phyloP scores from a whole-genome alignment of 371 early-diverging fungal genomes.

The Lichtheimia ramosa region DNA sequence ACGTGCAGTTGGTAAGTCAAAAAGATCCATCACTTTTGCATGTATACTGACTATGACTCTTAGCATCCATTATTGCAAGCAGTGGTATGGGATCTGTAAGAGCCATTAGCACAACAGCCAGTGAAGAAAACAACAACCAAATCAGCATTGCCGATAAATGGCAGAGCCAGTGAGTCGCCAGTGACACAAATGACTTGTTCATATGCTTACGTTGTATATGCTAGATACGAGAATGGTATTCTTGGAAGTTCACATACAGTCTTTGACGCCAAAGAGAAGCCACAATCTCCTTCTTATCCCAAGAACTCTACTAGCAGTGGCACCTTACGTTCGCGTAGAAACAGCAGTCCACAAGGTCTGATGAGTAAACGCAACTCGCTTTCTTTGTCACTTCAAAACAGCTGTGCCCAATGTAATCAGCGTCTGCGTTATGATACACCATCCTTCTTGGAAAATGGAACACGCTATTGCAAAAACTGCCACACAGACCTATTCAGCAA shows the following conservation, averaged over 20 bases:
- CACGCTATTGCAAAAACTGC: constrained; percentile 35
- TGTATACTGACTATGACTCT: background rate
- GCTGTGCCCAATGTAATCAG: constrained; percentile 22
- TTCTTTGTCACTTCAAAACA: constrained; percentile 18
- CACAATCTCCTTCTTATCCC: constrained; percentile 3
- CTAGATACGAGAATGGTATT: constrained; percentile 46
- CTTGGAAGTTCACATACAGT: constrained; percentile 17
- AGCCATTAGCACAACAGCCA: constrained; percentile 21
- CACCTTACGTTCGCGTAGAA: constrained; percentile 15
- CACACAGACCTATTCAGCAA: constrained; percentile 28
- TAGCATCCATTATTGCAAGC: constrained; percentile 52
- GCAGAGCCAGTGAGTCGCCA: constrained; percentile 41
- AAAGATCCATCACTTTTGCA: background rate
- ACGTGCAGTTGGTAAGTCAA: constrained; percentile 51
- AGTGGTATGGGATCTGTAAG: constrained; percentile 16
- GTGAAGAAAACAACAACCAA: constrained; percentile 19
- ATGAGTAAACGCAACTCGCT: constrained; percentile 5
- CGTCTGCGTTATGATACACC: constrained; percentile 18
- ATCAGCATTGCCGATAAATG: constrained; percentile 42
- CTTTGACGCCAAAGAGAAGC: constrained; percentile 14
- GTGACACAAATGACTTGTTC: too few species aligned
- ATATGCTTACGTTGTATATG: too few species aligned
- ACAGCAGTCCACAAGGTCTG: constrained; percentile 17
- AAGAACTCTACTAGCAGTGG: constrained; percentile 17
- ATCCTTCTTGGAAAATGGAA: constrained; percentile 15